phyloP scores from a whole-genome alignment of 225 moss, liverwort and hornwort genomes.

The Physcomitrellopsis africana region DNA sequence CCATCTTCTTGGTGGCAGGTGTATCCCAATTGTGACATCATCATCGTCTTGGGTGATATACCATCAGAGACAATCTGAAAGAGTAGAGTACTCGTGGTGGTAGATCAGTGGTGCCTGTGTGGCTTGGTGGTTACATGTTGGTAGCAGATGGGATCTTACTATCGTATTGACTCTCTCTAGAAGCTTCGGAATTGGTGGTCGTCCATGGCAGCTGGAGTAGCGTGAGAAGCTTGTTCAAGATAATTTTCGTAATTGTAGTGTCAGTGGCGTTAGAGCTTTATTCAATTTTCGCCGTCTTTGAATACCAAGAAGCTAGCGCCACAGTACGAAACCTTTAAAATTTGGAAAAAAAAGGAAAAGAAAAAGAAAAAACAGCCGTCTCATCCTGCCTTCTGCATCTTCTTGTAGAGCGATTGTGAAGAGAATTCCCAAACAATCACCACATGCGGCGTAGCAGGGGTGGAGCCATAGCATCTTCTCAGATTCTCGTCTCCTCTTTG shows the following conservation, averaged over 20 bases:
- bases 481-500: neutral
- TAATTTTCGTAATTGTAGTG: conserved; percentile 38
- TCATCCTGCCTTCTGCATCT: conserved; percentile 22
- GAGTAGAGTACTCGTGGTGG: conserved; percentile 23
- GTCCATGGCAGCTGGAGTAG: conserved; percentile 1
- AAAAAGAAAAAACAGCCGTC: neutral
- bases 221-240: conserved; percentile 22
- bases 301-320: conserved; percentile 37
- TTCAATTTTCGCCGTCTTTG: conserved; percentile 35
- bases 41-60: conserved; percentile 6
- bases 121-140: conserved; percentile 18
- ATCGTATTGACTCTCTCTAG: conserved; percentile 33
- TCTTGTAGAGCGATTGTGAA: conserved; percentile 23
- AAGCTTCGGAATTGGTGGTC: conserved; percentile 36
- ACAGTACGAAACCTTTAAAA: conserved; percentile 20
- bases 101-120: conserved; percentile 10
- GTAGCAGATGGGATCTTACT: conserved; percentile 18
- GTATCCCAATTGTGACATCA: conserved; percentile 30
- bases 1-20: conserved; percentile 7
- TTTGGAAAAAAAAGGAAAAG: neutral
- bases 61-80: conserved; percentile 17
- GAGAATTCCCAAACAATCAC: conserved; percentile 28
- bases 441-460: conserved; percentile 17
- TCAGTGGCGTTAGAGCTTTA: conserved; percentile 36
- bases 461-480: conserved; percentile 6